Evolutionary conservation across 495 filamentous ascomycete genomes (phyloP), one percentile per base, ranked within the genome.

Genomic region (Viridothelium virens): DNA sequence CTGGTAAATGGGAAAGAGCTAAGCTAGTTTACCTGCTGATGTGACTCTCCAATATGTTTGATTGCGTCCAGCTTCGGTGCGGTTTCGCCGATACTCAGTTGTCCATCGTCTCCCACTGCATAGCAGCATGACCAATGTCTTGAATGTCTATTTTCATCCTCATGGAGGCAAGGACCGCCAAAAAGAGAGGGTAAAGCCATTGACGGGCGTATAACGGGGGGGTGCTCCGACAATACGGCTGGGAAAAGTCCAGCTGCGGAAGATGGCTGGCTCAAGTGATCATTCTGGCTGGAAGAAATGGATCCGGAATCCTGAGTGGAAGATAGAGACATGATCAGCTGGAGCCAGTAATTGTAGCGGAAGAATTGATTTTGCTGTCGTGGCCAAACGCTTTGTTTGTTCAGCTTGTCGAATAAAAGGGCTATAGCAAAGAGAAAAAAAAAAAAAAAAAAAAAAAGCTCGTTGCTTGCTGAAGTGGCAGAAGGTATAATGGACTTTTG

Each of bases 141-240:
- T 25, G 25, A 25, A 7, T 59, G 53, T 59, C 6, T 59, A 36
- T 59, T 36, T 59, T 31, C 53, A 34, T 59, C 18, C 14, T 36
- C 36, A 14, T 59, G n/a, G 53, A 59, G 10, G 36, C 53, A 59
- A 59, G 53, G 53, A 33, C 53, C 53, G 6, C 53, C 53, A 31
- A 59, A 59, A 6, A 36, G 6, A 18, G 53, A 59, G 14, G n/a
- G 7, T 10, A 18, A 34, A 31, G 53, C 31, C 53, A 10, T 36
- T 34, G 53, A 59, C 36, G 31, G n/a, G n/a, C 5, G 31, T 10
- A 59, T 14, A 2, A 31, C 6, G 9, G 53, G 14, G 41, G 41
- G 41, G 7, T 44, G 53, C 14, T 59, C 53, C 9, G 53, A 31
- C 36, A 14, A 18, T 53, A 59, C 31, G 14, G 7, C 33, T 59